Base-by-base conservation (phyloP, 805 yeast species). In the Barnettozyma wickerhamii region DNA sequence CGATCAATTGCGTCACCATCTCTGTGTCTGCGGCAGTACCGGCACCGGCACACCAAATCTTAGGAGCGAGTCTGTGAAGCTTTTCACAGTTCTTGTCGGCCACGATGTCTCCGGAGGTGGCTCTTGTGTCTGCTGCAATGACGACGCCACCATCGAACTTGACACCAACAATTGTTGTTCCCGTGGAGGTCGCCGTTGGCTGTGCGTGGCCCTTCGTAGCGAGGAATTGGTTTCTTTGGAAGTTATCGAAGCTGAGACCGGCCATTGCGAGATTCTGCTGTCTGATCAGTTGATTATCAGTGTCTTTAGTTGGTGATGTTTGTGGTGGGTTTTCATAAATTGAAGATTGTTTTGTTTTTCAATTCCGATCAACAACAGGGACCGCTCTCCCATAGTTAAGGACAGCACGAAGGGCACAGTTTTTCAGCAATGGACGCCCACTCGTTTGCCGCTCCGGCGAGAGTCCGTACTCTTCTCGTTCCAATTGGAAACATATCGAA, bases 21-120 rank as follows among this genome's bases (percentile, higher is more conserved):
- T 93, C 98, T 10, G 97, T 93, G 62, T 93, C 99, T 7, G 99
- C 98, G 23, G 99, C 99, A n/a, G 99, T 93, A 64, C 99, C 99
- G 4, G 99, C 99, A 57, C 99, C 99, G 38, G 99, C 99, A 79
- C 99, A 91, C 97, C 97, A 91, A 60, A 90, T 89, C 58, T 75
- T 77, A 9, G 97, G 96, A 6, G 96, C 76, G 50, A 90, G 73
- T 52, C 95, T 70, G 66, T 91, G 97, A 50, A 93, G 72, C 66
- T 91, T 91, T 59, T 89, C 96, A 73, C 97, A 90, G 69, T 93
- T 93, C 71, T 93, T 93, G 68, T 93, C 98, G 7, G 99, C 99
- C 27, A 93, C 98, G 53, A 93, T 88, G 43, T 82, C 83, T 12
- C 99, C 99, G 28, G 93, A 83, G 4, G 99, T 93, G 42, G 99